These are phyloP conservation scores for Saccharomycopsis fodiens DNA, from an alignment of 805 yeast species.

Conservation along the genomic window DNA sequence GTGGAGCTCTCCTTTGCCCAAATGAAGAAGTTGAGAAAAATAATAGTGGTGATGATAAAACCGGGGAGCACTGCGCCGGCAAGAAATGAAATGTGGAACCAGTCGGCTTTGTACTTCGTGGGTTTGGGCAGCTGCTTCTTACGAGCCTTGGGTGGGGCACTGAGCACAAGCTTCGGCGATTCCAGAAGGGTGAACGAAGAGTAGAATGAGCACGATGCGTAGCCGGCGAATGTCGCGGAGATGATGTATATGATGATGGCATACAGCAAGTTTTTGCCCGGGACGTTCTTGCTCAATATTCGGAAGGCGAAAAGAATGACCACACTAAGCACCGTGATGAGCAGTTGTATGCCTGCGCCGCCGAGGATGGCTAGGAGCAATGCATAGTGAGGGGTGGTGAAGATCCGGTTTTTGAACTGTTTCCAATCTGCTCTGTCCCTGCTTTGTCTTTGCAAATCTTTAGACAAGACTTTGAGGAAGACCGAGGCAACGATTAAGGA, in stretches of 20 bases:
- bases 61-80: constrained; percentile 45
- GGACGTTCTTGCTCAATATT: constrained; percentile 53
- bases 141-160: neutral
- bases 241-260: constrained; percentile 52
- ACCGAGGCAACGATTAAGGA: constrained; percentile 61
- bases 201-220: constrained; percentile 55
- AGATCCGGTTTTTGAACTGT: constrained; percentile 44
- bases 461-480: constrained; percentile 44
- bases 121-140: neutral
- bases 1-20: constrained; percentile 71
- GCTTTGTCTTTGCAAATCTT: constrained; percentile 38
- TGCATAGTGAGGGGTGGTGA: constrained; percentile 42
- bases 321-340: constrained; percentile 57
- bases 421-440: constrained; percentile 43
- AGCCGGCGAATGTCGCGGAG: constrained; percentile 74
- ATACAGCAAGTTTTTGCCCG: constrained; percentile 59
- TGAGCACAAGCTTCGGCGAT: neutral
- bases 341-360: constrained; percentile 70
- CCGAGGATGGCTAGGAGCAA: constrained; percentile 47
- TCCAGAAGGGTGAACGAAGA: constrained; percentile 41
- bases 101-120: constrained; percentile 1
- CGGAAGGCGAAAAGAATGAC: constrained; percentile 51
- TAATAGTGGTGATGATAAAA: constrained; percentile 39
- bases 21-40: constrained; percentile 57
- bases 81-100: constrained; percentile 29